Base-by-base conservation (phyloP, 75 land plant species). In the Picea glauca region DNA sequence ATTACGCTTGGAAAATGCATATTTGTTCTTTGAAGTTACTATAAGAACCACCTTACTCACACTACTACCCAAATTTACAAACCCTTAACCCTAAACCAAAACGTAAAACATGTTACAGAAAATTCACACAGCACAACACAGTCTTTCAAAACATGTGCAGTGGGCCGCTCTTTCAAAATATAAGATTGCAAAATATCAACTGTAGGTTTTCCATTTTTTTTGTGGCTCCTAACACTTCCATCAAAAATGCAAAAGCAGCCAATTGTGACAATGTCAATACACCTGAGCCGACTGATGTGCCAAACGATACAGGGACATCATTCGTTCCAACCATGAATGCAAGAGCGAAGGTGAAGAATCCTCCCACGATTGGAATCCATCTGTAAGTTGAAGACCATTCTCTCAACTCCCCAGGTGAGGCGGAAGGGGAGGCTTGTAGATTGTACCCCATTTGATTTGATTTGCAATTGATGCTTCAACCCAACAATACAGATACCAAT, bases 351-450 rank as follows among this genome's bases (percentile, higher is more conserved):
- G 74, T 50, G 32, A 82, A n/a, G 60, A 82, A 70, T 6, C 80
- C 83, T 57, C 83, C 80, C 17, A 60, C 74, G 1, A 82, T 72
- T 12, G 80, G 67, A 59, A 82, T 82, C 83, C 83, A 82, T 72
- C 80, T 46, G 38, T 82, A 82, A n/a, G 76, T 74, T 15, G 76
- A 74, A 15, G 15, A 11, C 76, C 76, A 74, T 1, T 17, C 23
- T 68, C 72, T 68, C 2, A 2, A 35, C 2, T 35, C 38, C 38
- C 38, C 38, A 35, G 38, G 2, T 35, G 38, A 35, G 38, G 38
- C 38, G 38, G 38, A 35, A 2, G 2, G 38, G 38, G 0, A 2
- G 38, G 38, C 38, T 35, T 35, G 38, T 0, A 35, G 1, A 35
- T 35, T 35, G 38, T 35, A 35, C 26, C 26, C 26, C 38, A 35